Percentiles rank a stretch among this genome's conserved stretches.
These are phyloP conservation scores for Nannochloris sp. DNA, from an alignment of 139 green algal genomes.

Conservation along the genomic window DNA sequence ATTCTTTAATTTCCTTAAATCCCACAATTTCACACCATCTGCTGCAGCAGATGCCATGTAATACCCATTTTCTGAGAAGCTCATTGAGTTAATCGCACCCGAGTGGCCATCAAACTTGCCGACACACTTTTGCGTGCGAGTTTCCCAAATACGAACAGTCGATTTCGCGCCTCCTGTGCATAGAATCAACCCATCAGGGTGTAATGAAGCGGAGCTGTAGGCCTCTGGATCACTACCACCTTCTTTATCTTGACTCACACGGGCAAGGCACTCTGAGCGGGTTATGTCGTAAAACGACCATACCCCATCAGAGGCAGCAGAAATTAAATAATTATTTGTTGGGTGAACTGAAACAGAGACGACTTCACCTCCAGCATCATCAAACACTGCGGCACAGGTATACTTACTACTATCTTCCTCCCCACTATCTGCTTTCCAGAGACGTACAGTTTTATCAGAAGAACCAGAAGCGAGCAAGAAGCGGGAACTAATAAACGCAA, in stretches of 20 bases:
- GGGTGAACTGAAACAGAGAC: slow-evolving; percentile 66
- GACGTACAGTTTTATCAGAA: slow-evolving; percentile 70
- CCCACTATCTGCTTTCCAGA: slow-evolving; percentile 53
- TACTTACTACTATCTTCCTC: slow-evolving; percentile 16
- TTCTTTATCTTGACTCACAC: slow-evolving; percentile 3
- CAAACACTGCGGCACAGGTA: background rate
- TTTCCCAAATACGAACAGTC: slow-evolving; percentile 81
- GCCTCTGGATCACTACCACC: slow-evolving; percentile 21
- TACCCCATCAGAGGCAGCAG: slow-evolving; percentile 61
- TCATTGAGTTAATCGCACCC: slow-evolving; percentile 51
- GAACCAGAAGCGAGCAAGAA: slow-evolving; percentile 60
- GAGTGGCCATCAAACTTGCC: slow-evolving; percentile 72
- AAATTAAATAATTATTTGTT: slow-evolving; percentile 74
- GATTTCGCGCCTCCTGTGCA: slow-evolving; percentile 57
- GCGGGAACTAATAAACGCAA: slow-evolving; percentile 26
- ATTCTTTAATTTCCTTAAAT: slow-evolving; percentile 93
- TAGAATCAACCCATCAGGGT: slow-evolving; percentile 87
- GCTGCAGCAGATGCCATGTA: slow-evolving; percentile 68
- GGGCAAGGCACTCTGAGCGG: background rate
- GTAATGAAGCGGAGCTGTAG: slow-evolving; percentile 50
- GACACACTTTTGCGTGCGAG: slow-evolving; percentile 72
- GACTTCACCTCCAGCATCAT: slow-evolving; percentile 22
- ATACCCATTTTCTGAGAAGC: slow-evolving; percentile 94
- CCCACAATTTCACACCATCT: slow-evolving; percentile 93
- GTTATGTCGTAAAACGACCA: slow-evolving; percentile 47